phyloP scores from a whole-genome alignment of 495 filamentous ascomycete genomes.

The Xylaria scruposa region DNA sequence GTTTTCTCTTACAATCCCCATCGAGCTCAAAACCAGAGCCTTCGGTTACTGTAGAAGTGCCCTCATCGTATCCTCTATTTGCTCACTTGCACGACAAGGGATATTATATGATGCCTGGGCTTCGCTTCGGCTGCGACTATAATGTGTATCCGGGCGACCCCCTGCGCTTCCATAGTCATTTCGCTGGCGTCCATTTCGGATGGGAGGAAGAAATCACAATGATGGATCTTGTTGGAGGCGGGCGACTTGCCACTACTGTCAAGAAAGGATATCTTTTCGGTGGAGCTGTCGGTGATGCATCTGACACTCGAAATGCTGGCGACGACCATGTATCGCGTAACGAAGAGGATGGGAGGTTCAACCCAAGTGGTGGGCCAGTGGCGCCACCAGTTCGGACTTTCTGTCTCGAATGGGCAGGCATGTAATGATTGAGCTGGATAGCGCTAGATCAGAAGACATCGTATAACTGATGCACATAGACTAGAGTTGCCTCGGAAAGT shows the following conservation, averaged over 20 bases:
- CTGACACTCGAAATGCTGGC: constrained; percentile 26
- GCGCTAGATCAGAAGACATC: not conserved
- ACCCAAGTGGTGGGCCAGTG: constrained; percentile 20
- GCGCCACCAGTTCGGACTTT: constrained; percentile 65
- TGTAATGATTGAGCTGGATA: constrained; percentile 55
- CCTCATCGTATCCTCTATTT: constrained; percentile 65
- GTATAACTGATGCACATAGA: not conserved
- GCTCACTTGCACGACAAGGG: constrained; percentile 76
- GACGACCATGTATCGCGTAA: constrained; percentile 38
- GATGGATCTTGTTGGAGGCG: constrained; percentile 82
- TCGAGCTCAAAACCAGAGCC: constrained; percentile 4
- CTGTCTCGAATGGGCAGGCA: constrained; percentile 84
- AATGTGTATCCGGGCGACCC: constrained; percentile 95
- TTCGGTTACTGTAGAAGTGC: constrained; percentile 31
- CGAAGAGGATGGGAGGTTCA: constrained; percentile 30
- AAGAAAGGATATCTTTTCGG: constrained; percentile 95
- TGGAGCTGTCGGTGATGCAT: constrained; percentile 48
- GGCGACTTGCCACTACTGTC: constrained; percentile 87
- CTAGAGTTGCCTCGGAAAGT: not conserved
- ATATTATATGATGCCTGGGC: constrained; percentile 88
- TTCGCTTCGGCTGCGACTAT: constrained; percentile 94
- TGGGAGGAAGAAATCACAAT: constrained; percentile 89
- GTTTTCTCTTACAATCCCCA: constrained; percentile 34
- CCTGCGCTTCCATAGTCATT: constrained; percentile 92
- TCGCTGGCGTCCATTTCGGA: constrained; percentile 74